Conservation (phyloP, 1,284 basidiomycete species). For the Cutaneotrichosporon sp. region DNA sequence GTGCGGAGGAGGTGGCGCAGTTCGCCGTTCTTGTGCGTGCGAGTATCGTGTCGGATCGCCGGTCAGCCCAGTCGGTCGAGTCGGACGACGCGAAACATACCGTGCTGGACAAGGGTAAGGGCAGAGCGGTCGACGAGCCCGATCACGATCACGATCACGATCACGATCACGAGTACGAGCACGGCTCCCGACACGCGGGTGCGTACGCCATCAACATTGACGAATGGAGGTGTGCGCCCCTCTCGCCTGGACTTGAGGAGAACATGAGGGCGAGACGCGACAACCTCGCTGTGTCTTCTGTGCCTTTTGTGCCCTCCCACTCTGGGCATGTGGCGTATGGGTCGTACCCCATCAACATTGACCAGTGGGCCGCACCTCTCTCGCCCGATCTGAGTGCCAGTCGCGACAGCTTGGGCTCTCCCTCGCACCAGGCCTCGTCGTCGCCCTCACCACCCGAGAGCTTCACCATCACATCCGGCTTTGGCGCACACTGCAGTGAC, state of each 20-base stretch:
- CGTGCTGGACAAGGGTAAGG: not conserved
- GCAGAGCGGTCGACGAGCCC: not conserved
- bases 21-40: not conserved
- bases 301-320: not conserved
- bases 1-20: not conserved
- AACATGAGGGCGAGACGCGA: not conserved
- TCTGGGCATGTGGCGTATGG: not conserved
- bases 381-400: too few relatives aligned
- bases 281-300: not conserved
- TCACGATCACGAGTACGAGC: not conserved
- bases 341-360: conserved; percentile 6
- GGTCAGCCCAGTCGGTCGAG: not conserved
- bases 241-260: not conserved
- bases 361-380: not conserved
- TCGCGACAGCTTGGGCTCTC: too few relatives aligned
- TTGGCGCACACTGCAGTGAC: not conserved
- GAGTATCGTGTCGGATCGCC: not conserved
- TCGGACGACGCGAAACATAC: not conserved
- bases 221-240: not conserved
- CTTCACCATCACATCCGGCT: not conserved
- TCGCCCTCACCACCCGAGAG: not conserved
- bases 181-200: not conserved
- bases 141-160: not conserved
- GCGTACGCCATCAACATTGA: conserved; percentile 6
- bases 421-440: not conserved